Evolutionary conservation across 306 rosid species (phyloP).

Genomic region (Fagus sylvatica): DNA sequence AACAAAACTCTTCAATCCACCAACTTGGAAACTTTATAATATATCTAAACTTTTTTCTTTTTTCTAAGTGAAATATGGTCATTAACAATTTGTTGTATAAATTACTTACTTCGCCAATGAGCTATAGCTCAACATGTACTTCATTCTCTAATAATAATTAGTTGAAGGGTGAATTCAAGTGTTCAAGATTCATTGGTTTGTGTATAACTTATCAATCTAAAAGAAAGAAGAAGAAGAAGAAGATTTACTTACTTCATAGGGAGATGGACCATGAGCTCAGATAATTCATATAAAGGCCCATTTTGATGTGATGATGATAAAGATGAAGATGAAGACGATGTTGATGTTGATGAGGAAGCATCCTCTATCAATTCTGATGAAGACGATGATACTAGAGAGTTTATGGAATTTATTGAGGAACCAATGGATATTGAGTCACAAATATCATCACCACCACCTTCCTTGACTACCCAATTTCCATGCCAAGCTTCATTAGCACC

Average conservation of each 20-base stretch:
- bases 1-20: constrained; percentile 14
- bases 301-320: constrained; percentile 23
- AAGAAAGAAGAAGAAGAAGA: too few species aligned
- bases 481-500: constrained; percentile 12
- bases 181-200: too few species aligned
- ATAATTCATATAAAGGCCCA: constrained; percentile 69
- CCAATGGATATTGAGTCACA: constrained; percentile 51
- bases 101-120: too few species aligned
- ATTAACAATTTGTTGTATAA: neutral
- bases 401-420: constrained; percentile 43
- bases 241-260: constrained; percentile 68
- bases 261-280: constrained; percentile 78
- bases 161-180: too few species aligned
- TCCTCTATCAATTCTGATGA: constrained; percentile 66
- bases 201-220: too few species aligned
- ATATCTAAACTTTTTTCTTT: neutral
- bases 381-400: constrained; percentile 51
- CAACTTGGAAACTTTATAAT: neutral
- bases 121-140: too few species aligned
- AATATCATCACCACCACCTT: constrained; percentile 31
- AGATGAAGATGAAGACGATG: constrained; percentile 37
- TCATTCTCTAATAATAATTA: too few species aligned
- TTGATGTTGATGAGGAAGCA: constrained; percentile 46
- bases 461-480: constrained; percentile 34
- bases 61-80: neutral